These are phyloP conservation scores for Paraurostyla sp. DNA, from an alignment of 73 alveolate genomes.

Conservation along the genomic window DNA sequence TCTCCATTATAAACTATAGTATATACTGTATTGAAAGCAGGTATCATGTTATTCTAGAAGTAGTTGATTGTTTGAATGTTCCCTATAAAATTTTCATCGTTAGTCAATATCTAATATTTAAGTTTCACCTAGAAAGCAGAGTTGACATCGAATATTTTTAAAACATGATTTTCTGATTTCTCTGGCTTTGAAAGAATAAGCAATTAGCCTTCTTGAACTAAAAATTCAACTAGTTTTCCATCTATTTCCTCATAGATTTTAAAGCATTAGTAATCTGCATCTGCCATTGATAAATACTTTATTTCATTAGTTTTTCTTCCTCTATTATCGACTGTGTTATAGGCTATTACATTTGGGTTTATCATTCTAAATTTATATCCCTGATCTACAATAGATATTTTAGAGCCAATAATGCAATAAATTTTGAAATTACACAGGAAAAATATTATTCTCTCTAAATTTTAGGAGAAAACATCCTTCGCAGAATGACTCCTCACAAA, in stretches of 20 bases:
- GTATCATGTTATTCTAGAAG: not conserved
- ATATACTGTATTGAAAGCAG: not conserved
- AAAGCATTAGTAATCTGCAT: not conserved
- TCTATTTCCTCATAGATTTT: not conserved
- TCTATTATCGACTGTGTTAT: not conserved
- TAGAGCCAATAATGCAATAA: not conserved
- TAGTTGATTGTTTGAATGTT: not conserved
- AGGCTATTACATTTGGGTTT: not conserved
- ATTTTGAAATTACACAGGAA: conserved; percentile 10
- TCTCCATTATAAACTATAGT: not conserved
- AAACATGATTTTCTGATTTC: not conserved
- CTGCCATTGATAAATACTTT: not conserved
- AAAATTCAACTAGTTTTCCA: not conserved
- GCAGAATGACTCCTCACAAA: conserved; percentile 3
- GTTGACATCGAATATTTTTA: not conserved
- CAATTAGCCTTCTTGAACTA: not conserved
- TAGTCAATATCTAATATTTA: not conserved
- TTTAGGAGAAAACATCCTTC: not conserved
- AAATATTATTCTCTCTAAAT: not conserved
- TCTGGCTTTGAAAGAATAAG: not conserved
- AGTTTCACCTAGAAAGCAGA: not conserved
- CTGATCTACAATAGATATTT: not conserved
- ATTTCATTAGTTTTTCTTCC: not conserved
- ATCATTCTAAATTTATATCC: conserved; percentile 6
- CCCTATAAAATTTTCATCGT: not conserved